A percentile compares a stretch with the other conserved stretches of the same genome.
phyloP scores from a whole-genome alignment of 2,329 filamentous ascomycete species.

The Diaporthe eres region DNA sequence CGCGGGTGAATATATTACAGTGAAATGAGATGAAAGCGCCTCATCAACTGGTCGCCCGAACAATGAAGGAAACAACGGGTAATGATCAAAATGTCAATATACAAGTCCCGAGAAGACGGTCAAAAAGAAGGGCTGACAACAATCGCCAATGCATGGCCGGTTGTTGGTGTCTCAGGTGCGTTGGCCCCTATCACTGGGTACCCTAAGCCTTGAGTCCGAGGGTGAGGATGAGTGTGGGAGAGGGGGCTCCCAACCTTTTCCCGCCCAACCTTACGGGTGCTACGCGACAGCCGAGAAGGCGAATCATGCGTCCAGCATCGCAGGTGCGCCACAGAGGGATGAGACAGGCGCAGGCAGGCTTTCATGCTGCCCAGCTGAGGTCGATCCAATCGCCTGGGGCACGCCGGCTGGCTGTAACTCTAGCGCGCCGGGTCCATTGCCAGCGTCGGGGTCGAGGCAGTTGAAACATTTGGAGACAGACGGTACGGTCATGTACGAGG shows the following conservation, averaged over 20 bases:
- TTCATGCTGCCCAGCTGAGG: constrained; percentile 34
- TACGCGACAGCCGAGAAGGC: constrained; percentile 30
- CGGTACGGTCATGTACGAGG: not conserved
- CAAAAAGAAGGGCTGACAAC: not conserved
- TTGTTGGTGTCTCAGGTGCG: constrained; percentile 13
- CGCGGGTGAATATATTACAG: not conserved
- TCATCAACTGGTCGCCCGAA: not conserved
- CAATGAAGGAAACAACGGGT: not conserved
- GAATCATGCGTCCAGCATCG: constrained; percentile 34
- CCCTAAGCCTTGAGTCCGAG: constrained; percentile 22
- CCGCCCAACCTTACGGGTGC: constrained; percentile 30
- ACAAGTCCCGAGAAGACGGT: not conserved
- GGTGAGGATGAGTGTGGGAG: constrained; percentile 1
- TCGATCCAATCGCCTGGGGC: constrained; percentile 14
- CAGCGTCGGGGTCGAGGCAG: constrained; percentile 21
- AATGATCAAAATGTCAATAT: not conserved
- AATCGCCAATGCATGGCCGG: not conserved
- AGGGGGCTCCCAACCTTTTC: constrained; percentile 19
- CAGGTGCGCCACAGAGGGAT: constrained; percentile 29
- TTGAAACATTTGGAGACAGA: constrained; percentile 24
- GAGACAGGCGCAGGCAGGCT: constrained; percentile 37
- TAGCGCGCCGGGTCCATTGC: constrained; percentile 17
- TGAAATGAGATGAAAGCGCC: not conserved
- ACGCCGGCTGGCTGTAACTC: constrained; percentile 23
- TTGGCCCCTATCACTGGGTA: constrained; percentile 23